Evolutionary conservation across 1,139 yeast genomes (phyloP).

Genomic region (Yamadazyma diospyri): DNA sequence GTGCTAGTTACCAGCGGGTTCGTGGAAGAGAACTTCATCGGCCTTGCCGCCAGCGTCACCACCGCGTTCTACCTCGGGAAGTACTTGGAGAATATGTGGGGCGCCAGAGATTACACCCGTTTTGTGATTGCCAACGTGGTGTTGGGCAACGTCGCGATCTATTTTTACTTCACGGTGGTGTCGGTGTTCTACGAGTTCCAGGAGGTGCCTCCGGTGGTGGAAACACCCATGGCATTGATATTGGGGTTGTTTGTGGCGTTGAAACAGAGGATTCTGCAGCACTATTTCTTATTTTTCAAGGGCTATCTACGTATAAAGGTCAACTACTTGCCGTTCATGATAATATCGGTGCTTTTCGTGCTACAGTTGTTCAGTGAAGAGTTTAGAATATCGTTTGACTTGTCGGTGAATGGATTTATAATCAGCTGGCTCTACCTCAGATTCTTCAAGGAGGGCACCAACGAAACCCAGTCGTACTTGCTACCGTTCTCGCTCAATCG

Average conservation of each 20-base stretch:
- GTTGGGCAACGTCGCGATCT: slow-evolving; percentile 32
- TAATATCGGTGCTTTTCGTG: slow-evolving; percentile 18
- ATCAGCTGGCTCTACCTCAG: slow-evolving; percentile 42
- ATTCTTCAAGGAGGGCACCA: slow-evolving; percentile 38
- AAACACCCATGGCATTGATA: slow-evolving; percentile 34
- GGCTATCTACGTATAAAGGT: slow-evolving; percentile 39
- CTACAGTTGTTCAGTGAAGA: slow-evolving; percentile 27
- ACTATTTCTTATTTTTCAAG: slow-evolving; percentile 38
- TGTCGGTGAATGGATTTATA: slow-evolving; percentile 28
- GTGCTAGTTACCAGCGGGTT: slow-evolving; percentile 33
- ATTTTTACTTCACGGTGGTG: slow-evolving; percentile 31
- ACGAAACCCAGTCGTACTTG: slow-evolving; percentile 41
- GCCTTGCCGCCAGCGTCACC: slow-evolving; percentile 23
- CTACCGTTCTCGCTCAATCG: slow-evolving; percentile 32
- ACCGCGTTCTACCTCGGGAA: slow-evolving; percentile 34
- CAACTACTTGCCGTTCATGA: slow-evolving; percentile 34
- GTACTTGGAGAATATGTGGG: slow-evolving; percentile 40
- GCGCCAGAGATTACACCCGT: slow-evolving; percentile 28
- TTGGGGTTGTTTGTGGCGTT: slow-evolving; percentile 43
- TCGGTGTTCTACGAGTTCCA: slow-evolving; percentile 21
- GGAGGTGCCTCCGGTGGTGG: slow-evolving; percentile 38
- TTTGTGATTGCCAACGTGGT: slow-evolving; percentile 24
- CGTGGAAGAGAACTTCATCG: slow-evolving; percentile 32
- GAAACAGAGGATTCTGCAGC: slow-evolving; percentile 43
- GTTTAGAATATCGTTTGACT: slow-evolving; percentile 23